Evolutionary conservation across 768 basidiomycete species (phyloP).

Genomic region (Brasilioporus rufonigricans): DNA sequence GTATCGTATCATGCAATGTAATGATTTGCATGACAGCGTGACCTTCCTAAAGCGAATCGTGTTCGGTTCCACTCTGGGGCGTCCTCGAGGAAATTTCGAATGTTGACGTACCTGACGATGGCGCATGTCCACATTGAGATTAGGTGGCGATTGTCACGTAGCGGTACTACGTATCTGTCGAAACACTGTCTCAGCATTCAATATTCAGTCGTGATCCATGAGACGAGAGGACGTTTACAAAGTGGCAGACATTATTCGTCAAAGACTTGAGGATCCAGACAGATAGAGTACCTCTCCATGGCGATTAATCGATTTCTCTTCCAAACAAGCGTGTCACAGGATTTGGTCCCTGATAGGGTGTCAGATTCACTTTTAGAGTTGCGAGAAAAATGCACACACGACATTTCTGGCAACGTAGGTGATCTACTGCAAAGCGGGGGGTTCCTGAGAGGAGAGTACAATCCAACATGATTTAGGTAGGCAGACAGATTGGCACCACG

Average conservation of each 20-base stretch:
- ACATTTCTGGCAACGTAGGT: not conserved
- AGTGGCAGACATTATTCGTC: not conserved
- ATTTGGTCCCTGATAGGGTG: not conserved
- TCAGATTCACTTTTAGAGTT: not conserved
- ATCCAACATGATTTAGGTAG: not conserved
- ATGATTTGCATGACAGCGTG: slow-evolving; percentile 5
- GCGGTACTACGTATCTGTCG: not conserved
- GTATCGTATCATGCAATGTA: not conserved
- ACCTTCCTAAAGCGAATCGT: not conserved
- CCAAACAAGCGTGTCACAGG: not conserved
- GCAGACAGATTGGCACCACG: not conserved
- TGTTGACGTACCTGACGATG: not conserved
- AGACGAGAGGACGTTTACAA: not conserved
- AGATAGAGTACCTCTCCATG: not conserved
- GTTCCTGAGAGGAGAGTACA: not conserved
- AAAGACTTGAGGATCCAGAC: not conserved
- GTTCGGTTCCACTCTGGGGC: not conserved
- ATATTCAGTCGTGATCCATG: not conserved
- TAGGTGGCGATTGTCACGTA: not conserved
- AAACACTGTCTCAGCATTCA: not conserved
- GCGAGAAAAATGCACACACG: not conserved
- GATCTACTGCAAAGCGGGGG: not conserved
- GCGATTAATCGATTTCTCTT: not conserved
- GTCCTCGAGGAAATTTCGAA: not conserved
- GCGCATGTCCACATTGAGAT: not conserved